phyloP scores from a whole-genome alignment of 306 rosid genomes.

The Arachis stenosperma region DNA sequence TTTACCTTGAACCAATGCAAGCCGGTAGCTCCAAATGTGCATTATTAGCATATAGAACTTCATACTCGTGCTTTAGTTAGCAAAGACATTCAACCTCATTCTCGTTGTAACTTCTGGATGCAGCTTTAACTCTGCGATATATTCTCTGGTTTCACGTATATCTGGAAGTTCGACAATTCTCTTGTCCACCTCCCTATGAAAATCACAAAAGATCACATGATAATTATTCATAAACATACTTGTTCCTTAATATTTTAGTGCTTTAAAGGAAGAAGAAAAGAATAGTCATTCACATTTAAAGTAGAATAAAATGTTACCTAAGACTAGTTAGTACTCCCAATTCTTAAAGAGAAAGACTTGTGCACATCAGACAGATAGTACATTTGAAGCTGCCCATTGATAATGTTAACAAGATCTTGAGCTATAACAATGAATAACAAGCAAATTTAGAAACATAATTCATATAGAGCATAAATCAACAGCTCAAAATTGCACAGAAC shows the following conservation, averaged over 20 bases:
- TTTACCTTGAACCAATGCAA: no score
- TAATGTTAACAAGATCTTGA: constrained; percentile 95
- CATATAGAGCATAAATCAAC: no score
- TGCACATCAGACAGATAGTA: constrained; percentile 35
- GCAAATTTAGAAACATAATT: no score
- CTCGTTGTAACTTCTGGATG: constrained; percentile 93
- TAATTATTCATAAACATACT: neutral
- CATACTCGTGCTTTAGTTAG: constrained; percentile 53
- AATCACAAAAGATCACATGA: constrained; percentile 24
- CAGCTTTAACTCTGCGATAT: constrained; percentile 66
- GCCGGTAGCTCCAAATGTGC: no score
- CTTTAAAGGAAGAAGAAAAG: neutral
- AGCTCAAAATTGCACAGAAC: no score
- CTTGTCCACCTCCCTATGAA: constrained; percentile 89
- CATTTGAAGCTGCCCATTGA: constrained; percentile 97
- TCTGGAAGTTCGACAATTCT: constrained; percentile 83
- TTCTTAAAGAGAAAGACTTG: neutral
- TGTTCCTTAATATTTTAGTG: constrained; percentile 2
- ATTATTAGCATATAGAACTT: no score
- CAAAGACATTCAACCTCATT: constrained; percentile 71
- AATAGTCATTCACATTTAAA: neutral
- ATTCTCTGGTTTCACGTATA: constrained; percentile 54
- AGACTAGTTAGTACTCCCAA: no score
- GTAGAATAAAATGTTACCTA: neutral
- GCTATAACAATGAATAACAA: neutral